phyloP scores from a whole-genome alignment of 2,329 filamentous ascomycete genomes.

The Pseudogymnoascus pannorum region DNA sequence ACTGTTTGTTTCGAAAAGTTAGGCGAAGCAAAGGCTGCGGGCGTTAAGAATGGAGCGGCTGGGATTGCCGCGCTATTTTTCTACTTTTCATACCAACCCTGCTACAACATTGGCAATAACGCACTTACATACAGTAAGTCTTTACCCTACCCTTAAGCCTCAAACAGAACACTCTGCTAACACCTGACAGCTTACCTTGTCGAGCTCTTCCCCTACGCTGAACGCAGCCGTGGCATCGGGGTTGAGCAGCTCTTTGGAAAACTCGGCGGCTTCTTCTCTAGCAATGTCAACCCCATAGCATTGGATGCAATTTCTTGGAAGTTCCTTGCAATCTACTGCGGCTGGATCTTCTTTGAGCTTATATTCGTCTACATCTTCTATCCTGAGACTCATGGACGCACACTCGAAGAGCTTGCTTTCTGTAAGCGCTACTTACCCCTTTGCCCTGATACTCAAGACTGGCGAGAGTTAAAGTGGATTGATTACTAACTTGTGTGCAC shows the following conservation, averaged over 20 bases:
- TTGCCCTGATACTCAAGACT: not conserved
- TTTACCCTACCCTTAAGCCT: not conserved
- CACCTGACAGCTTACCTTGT: constrained; percentile 42
- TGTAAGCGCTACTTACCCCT: constrained; percentile 26
- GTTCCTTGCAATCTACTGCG: constrained; percentile 37
- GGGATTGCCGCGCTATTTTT: constrained; percentile 42
- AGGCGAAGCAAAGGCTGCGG: constrained; percentile 29
- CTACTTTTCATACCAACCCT: constrained; percentile 51
- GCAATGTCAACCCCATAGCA: constrained; percentile 40
- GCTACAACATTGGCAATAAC: constrained; percentile 61
- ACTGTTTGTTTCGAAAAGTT: constrained; percentile 41
- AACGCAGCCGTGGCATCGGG: constrained; percentile 50
- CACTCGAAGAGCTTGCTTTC: constrained; percentile 40
- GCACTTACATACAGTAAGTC: constrained; percentile 55
- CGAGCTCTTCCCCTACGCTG: constrained; percentile 52
- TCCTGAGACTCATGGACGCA: constrained; percentile 37
- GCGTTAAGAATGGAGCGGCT: constrained; percentile 19
- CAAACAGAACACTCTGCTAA: not conserved
- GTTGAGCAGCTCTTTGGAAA: constrained; percentile 31
- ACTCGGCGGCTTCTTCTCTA: constrained; percentile 41
- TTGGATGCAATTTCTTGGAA: constrained; percentile 36
- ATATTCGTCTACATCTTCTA: constrained; percentile 38
- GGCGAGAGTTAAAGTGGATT: not conserved
- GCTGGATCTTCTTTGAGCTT: constrained; percentile 36
- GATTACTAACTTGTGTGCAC: not conserved